Percentiles rank a stretch among this genome's conserved stretches.
Conservation (phyloP, 495 filamentous ascomycete genomes). For the Amorphotheca resinae region DNA sequence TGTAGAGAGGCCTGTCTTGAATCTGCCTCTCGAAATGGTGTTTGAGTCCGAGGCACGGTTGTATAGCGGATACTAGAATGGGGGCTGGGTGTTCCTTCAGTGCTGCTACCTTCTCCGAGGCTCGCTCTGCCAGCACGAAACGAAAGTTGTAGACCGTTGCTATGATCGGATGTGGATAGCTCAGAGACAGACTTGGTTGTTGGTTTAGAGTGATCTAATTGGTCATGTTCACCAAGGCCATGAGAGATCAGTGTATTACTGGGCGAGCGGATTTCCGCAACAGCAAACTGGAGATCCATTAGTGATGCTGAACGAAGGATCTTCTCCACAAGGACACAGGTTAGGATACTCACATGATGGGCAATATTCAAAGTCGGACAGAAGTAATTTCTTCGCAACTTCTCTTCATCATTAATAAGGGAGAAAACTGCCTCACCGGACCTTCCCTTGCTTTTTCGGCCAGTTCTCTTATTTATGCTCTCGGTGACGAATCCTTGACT, state of each 20-base stretch:
- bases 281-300: too few relatives aligned
- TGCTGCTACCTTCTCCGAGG: conserved; percentile 4
- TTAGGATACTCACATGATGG: conserved; percentile 2
- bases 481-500: background rate
- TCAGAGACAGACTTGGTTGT: background rate
- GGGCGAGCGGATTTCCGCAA: background rate
- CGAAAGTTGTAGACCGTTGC: background rate
- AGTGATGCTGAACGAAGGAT: too few relatives aligned
- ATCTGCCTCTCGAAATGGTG: background rate
- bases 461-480: background rate
- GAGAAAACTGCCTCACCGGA: background rate
- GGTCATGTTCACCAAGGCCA: background rate
- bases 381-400: conserved; percentile 2
- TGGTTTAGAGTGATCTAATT: background rate
- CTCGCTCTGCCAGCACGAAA: background rate
- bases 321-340: too few relatives aligned
- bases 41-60: background rate
- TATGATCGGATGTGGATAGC: background rate
- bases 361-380: conserved; percentile 6
- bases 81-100: conserved; percentile 3
- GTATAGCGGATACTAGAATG: background rate
- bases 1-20: too few relatives aligned
- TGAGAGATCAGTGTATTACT: background rate
- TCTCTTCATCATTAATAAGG: conserved; percentile 1
- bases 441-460: background rate